Base-by-base conservation (phyloP, 78 protist genomes). In the Dictyostelium firmibasis region DNA sequence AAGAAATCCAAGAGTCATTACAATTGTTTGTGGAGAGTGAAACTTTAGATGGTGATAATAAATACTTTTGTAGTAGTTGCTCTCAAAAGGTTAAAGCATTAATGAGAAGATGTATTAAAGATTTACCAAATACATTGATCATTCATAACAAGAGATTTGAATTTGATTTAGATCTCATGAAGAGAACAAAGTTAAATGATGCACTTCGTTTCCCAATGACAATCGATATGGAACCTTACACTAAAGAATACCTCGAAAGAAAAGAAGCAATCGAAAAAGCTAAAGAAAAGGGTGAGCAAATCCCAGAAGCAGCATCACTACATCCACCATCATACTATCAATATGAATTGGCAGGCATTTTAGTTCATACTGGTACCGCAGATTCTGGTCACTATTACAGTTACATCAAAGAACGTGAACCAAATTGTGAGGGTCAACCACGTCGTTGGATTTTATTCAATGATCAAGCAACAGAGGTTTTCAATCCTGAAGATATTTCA, bases 21-120 rank as follows among this genome's bases (percentile, higher is more conserved):
- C 92, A 69, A 33, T 44, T 67, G 35, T 92, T 92, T 64, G 91
- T 96, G 0, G 94, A 95, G 10, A 97, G 98, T 35, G 98, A 97
- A 53, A 43, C 88, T 62, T 94, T 98, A 4, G 98, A 97, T 41
- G 99, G 99, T 23, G 98, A 97, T 78, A 98, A 98, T 96, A 77
- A 86, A 94, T 98, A 97, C 92, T 75, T 64, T 47, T 98, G 99
- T 92, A 92, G 91, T 14, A 74, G 84, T 47, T 93, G 96, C 35
- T 53, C 75, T 38, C 41, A 60, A 57, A 83, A 98, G 79, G 97
- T 93, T 38, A 87, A 64, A 27, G 97, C 97, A 2, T 38, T 72
- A 27, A 92, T 92, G 92, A 83, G 98, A 64, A 44, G 95, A 18
- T 97, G 98, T 84, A 74, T 97, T 33, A 64, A 92, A 79, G 9